Evolutionary conservation across 2,329 filamentous ascomycete species (phyloP).

Genomic region (Rhynchosporium secalis): DNA sequence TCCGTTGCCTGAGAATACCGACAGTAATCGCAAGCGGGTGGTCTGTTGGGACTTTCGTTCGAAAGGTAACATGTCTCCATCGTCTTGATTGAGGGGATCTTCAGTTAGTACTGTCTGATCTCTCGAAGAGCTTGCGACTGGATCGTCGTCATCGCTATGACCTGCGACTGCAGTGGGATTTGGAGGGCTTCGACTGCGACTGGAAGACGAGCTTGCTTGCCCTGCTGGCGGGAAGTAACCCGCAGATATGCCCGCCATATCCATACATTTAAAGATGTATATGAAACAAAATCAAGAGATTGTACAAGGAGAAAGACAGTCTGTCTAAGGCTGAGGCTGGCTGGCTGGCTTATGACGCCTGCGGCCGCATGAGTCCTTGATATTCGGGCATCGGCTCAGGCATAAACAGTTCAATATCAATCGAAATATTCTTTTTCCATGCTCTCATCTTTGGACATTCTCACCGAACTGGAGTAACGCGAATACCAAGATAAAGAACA

Average conservation of each 20-base stretch:
- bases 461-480: no score
- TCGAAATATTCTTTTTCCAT: not conserved
- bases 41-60: slow-evolving; percentile 63
- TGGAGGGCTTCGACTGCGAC: slow-evolving; percentile 32
- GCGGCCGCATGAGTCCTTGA: not conserved
- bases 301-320: not conserved
- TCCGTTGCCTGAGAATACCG: slow-evolving; percentile 31
- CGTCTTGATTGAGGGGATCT: slow-evolving; percentile 55
- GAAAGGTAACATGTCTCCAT: slow-evolving; percentile 62
- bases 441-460: not conserved
- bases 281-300: slow-evolving; percentile 18
- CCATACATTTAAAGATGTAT: slow-evolving; percentile 30
- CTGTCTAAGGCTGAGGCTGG: slow-evolving; percentile 10
- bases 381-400: not conserved
- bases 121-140: slow-evolving; percentile 34
- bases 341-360: not conserved
- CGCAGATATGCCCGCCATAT: slow-evolving; percentile 39
- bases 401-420: not conserved
- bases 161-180: slow-evolving; percentile 32
- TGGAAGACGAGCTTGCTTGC: slow-evolving; percentile 31
- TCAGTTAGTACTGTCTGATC: slow-evolving; percentile 49
- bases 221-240: slow-evolving; percentile 29
- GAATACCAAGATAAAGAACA: slow-evolving; percentile 15
- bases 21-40: slow-evolving; percentile 32
- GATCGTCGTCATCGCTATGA: slow-evolving; percentile 47